Percentiles rank a stretch among this genome's conserved stretches.
These are phyloP conservation scores for Starmerella riodocensis DNA, from an alignment of 805 yeast genomes.

Conservation along the genomic window DNA sequence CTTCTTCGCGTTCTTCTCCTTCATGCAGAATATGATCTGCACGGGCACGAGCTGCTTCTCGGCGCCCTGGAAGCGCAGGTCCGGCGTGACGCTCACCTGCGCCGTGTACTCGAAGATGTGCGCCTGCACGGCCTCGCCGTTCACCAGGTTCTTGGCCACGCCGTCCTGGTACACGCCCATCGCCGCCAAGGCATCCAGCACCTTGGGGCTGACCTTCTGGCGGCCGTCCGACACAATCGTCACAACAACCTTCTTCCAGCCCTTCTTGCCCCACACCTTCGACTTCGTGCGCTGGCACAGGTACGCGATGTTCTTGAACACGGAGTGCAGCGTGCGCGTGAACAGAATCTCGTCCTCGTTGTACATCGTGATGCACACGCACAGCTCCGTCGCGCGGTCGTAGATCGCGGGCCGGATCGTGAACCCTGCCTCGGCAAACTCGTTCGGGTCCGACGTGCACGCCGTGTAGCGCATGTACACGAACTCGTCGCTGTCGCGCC, in stretches of 20 bases:
- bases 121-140: conserved; percentile 80
- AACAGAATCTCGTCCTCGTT: conserved; percentile 84
- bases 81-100: conserved; percentile 82
- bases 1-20: conserved; percentile 83
- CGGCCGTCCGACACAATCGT: conserved; percentile 90
- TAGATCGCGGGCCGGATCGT: conserved; percentile 60
- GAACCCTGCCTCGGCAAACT: conserved; percentile 67
- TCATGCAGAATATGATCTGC: conserved; percentile 81
- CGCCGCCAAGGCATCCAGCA: conserved; percentile 77
- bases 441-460: conserved; percentile 85
- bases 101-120: conserved; percentile 94
- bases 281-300: conserved; percentile 69
- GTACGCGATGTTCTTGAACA: conserved; percentile 83
- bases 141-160: conserved; percentile 86
- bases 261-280: conserved; percentile 85
- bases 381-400: conserved; percentile 84
- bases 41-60: conserved; percentile 80
- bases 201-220: conserved; percentile 70
- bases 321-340: conserved; percentile 88
- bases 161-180: conserved; percentile 97
- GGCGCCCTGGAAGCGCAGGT: conserved; percentile 77
- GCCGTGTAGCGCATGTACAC: conserved; percentile 96
- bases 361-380: conserved; percentile 91
- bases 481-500: conserved; percentile 83
- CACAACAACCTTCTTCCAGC: conserved; percentile 95